Evolutionary conservation across 176 grass and related monocot species (phyloP).

Genomic region (Leersia perrieri): DNA sequence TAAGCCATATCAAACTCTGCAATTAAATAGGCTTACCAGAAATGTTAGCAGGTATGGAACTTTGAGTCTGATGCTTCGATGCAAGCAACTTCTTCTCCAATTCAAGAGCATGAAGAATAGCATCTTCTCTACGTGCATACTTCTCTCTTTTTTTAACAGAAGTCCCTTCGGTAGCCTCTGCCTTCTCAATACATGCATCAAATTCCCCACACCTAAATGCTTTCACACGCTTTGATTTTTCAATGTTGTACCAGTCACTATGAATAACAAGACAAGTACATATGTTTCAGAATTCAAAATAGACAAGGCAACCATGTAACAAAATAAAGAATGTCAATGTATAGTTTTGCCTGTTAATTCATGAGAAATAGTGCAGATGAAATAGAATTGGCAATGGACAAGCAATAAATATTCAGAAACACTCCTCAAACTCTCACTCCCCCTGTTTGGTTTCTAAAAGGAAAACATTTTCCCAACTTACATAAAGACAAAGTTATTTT

Average conservation of each 20-base stretch:
- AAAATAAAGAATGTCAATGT: neutral
- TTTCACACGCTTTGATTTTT: conserved; percentile 99
- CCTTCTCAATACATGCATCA: conserved; percentile 97
- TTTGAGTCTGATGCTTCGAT: conserved; percentile 47
- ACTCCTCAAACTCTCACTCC: neutral
- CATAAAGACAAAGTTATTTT: neutral
- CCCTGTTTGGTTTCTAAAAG: conserved; percentile 23
- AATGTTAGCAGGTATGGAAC: conserved; percentile 40
- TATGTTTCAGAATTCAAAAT: neutral
- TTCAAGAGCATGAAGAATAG: conserved; percentile 96
- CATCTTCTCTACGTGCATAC: conserved; percentile 96
- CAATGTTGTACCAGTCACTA: conserved; percentile 99
- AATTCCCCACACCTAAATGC: conserved; percentile 98
- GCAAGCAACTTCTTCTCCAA: conserved; percentile 83
- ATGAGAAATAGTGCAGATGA: neutral
- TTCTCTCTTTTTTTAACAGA: conserved; percentile 97
- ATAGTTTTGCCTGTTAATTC: neutral
- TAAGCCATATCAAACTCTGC: conserved; percentile 28
- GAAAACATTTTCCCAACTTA: neutral
- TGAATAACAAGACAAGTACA: conserved; percentile 8
- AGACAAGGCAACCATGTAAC: neutral
- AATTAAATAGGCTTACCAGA: conserved; percentile 47
- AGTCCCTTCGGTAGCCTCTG: conserved; percentile 88
- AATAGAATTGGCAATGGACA: conserved; percentile 1
- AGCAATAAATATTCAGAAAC: neutral